Percentiles rank a stretch among this genome's conserved stretches.
phyloP scores from a whole-genome alignment of 257 asterid species.

The Agastache rugosa region DNA sequence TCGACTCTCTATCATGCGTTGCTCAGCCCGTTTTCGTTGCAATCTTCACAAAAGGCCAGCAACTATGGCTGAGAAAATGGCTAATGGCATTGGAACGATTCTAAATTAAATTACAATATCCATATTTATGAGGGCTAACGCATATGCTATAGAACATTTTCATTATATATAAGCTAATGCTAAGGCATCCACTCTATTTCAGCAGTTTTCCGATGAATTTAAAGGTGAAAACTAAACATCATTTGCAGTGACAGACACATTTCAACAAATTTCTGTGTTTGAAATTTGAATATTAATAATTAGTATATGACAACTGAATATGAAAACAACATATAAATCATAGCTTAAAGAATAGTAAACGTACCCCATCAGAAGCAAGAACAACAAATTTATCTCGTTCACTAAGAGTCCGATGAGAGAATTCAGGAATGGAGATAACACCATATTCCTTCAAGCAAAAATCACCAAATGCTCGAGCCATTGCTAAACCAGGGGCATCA shows the following conservation, averaged over 20 bases:
- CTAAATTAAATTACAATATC: not conserved
- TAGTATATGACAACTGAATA: not conserved
- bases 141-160: not conserved
- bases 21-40: not conserved
- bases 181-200: not conserved
- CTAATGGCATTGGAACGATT: not conserved
- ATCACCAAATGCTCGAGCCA: conserved; percentile 99
- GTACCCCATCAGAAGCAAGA: conserved; percentile 99
- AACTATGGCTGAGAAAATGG: not conserved
- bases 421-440: conserved; percentile 93
- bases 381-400: conserved; percentile 84
- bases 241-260: conserved; percentile 7
- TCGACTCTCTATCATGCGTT: not conserved
- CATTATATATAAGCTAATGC: not conserved
- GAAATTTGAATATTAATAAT: not conserved
- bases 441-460: conserved; percentile 98
- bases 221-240: conserved; percentile 16
- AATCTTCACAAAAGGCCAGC: not conserved
- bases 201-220: not conserved
- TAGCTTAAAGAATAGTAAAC: conserved; percentile 32
- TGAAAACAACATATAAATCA: conserved; percentile 8
- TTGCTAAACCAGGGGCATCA: conserved; percentile 98
- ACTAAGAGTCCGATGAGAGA: conserved; percentile 74
- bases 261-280: not conserved
- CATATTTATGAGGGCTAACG: not conserved